Evolutionary conservation across 176 grass and related monocot genomes (phyloP), one percentile per base, ranked within the genome.

Genomic region (Cenchrus purpureus): DNA sequence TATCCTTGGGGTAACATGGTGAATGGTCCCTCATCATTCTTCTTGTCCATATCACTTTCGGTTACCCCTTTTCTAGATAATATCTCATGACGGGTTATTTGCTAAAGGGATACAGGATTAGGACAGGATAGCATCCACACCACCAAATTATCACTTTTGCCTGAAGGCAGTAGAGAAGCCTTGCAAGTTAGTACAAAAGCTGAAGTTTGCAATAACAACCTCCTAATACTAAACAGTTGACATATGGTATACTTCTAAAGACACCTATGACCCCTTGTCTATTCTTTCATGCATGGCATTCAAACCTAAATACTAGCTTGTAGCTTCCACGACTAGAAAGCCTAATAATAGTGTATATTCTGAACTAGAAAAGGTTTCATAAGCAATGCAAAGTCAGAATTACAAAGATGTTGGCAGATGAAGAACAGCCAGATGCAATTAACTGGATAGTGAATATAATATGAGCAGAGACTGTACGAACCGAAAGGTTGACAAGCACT

Each of bases 401-500:
- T 64, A 20, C 54, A 8, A 32, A 51, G 63, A 34, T 44, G 10
- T 10, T 61, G 4, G n/a, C 44, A 68, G 12, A 66, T 60, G 25
- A 84, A 82, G 10, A 65, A 65, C 25, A 68, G 46, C 10, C 12
- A 68, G 22, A 87, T 32, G 82, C 28, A 67, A 16, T 32, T 43
- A 77, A 17, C 19, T 71, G 66, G 13, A 46, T 37, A 32, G 0
- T 65, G 5, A 11, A 32, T 34, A 76, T 34, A 78, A 89, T 28
- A 77, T 77, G 46, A 6, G 25, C 2, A 17, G 32, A 73, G 32
- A 12, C 7, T 76, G 58, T 85, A 98, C 97, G 86, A 55, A 84
- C 69, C 0, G 88, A 92, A 61, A 99, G 89, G 84, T 94, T 99
- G 74, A 91, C 86, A 64, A 91, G 90, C 20, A 91, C 93, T 83